Conservation (phyloP, 164 flowering plant species). For the Vitis rotundifolia region DNA sequence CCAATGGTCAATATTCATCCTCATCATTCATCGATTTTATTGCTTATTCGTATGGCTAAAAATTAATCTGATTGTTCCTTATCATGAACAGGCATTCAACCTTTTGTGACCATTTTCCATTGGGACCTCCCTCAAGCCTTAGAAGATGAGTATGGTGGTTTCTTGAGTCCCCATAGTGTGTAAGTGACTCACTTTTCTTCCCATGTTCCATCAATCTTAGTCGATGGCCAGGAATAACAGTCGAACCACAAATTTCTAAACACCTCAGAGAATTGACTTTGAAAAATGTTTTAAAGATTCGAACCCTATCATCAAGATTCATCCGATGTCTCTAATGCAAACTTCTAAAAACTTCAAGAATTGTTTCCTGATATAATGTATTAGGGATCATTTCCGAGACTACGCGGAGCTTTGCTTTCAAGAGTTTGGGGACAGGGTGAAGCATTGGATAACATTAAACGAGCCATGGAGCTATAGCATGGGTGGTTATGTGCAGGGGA, state of each 20-base stretch:
- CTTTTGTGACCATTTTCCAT: slow-evolving; percentile 15
- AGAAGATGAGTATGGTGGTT: slow-evolving; percentile 18
- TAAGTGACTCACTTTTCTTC: slow-evolving; percentile 7
- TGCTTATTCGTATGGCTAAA: no score
- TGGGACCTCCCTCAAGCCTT: slow-evolving; percentile 18
- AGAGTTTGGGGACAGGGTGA: slow-evolving; percentile 5
- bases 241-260: no score
- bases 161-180: slow-evolving; percentile 13
- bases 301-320: no score
- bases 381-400: background rate
- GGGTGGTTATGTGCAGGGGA: background rate
- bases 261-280: no score
- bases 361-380: background rate
- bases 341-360: no score
- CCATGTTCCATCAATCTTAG: no score
- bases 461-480: background rate
- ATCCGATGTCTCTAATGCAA: no score
- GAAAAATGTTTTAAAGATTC: no score
- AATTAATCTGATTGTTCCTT: no score
- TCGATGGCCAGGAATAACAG: no score
- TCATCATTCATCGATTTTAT: background rate
- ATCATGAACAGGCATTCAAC: slow-evolving; percentile 8
- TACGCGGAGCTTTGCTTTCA: slow-evolving; percentile 1
- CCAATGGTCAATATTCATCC: slow-evolving; percentile 11
- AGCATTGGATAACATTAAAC: slow-evolving; percentile 8